Evolutionary conservation across 2,329 filamentous ascomycete genomes (phyloP), one percentile per base, ranked within the genome.

Genomic region (Alternaria gaisen): DNA sequence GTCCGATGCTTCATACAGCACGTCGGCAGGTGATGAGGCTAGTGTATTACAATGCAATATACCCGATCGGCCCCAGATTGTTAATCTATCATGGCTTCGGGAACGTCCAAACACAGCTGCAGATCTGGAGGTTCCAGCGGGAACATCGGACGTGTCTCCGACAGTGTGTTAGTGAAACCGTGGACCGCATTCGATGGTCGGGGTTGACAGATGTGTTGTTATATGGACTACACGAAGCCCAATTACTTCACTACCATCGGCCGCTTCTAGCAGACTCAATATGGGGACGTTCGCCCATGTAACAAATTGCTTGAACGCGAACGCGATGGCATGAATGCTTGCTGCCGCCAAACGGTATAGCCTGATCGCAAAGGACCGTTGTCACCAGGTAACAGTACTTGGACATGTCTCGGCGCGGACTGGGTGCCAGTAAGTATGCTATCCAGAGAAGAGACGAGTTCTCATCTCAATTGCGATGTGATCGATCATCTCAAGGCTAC

Each of bases 31-130:
- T 53, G 48, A 53, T 54, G 52, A 32, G 50, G 40, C 44, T 61
- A 53, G 43, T 62, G 58, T 59, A 61, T 60, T 67, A 48, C 43
- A 32, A 62, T 38, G 42, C 61, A 68, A 70, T 71, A 61, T 71
- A 71, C 60, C 63, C 62, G 51, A 55, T 60, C 44, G 41, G 48
- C 42, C 51, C 57, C 60, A 71, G 61, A 71, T 65, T 67, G 57
- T 51, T 59, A 64, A 63, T 67, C 16, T 64, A 64, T 58, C 46
- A 54, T 26, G 40, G 52, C 16, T 10, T 11, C 20, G 46, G 8
- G n/a, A 2, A 43, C 12, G 41, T 34, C 54, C 48, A 63, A 42
- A 44, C 47, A 28, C 34, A 36, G n/a, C 46, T 42, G 48, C 52
- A 42, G 47, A 38, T 51, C 28, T 54, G 30, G 43, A 56, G 42